These are phyloP conservation scores for Zygosaccharomyces bisporus DNA, from an alignment of 805 yeast genomes.

Conservation along the genomic window DNA sequence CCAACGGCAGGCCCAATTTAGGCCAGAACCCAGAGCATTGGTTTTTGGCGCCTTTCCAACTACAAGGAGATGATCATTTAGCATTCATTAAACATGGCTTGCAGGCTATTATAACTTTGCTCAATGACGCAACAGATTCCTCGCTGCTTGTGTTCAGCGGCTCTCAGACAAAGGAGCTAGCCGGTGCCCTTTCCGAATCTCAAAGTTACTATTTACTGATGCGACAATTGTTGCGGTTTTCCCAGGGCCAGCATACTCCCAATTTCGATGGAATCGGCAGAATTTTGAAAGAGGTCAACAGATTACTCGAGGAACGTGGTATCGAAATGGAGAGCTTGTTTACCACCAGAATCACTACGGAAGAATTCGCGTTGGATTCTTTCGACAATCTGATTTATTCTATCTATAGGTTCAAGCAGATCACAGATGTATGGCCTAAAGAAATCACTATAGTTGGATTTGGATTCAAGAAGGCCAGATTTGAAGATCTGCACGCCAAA, in stretches of 20 bases:
- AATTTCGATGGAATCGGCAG: constrained; percentile 13
- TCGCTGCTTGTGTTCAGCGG: constrained; percentile 53
- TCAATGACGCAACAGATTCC: constrained; percentile 28
- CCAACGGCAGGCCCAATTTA: constrained; percentile 30
- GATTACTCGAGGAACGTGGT: constrained; percentile 6
- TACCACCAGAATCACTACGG: constrained; percentile 41
- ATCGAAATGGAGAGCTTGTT: constrained; percentile 19
- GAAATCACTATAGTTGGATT: constrained; percentile 62
- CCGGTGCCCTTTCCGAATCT: constrained; percentile 59
- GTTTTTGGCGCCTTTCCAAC: constrained; percentile 64
- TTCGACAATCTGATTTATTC: constrained; percentile 71
- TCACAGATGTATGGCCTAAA: constrained; percentile 46
- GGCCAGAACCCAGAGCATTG: constrained; percentile 56
- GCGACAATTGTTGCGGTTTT: constrained; percentile 26
- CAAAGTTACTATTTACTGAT: constrained; percentile 52
- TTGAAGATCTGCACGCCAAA: constrained; percentile 50
- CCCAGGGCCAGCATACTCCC: constrained; percentile 11
- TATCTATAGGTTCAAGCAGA: constrained; percentile 49
- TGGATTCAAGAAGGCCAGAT: constrained; percentile 65
- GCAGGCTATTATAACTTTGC: constrained; percentile 40
- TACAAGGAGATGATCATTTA: constrained; percentile 64
- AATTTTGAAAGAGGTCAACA: constrained; percentile 9
- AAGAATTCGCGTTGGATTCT: constrained; percentile 75
- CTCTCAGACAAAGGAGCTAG: constrained; percentile 61
- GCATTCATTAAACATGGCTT: constrained; percentile 61